These are phyloP conservation scores for Talaromyces wortmannii DNA, from an alignment of 495 filamentous ascomycete genomes.

Conservation along the genomic window DNA sequence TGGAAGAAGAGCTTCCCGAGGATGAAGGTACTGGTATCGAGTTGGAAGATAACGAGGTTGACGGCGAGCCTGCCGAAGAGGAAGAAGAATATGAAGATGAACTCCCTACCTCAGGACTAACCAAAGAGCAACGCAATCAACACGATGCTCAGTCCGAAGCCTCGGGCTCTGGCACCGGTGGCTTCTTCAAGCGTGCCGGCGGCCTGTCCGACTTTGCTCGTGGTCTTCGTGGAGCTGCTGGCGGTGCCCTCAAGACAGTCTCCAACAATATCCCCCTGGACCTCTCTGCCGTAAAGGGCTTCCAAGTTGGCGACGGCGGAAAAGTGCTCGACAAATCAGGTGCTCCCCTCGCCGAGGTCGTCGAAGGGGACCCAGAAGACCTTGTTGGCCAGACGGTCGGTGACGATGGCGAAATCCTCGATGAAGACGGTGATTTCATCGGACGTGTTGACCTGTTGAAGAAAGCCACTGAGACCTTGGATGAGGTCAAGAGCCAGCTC, in stretches of 20 bases:
- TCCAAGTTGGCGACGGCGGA: conserved; percentile 47
- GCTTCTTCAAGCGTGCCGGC: conserved; percentile 4
- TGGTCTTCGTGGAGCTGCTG: conserved; percentile 12
- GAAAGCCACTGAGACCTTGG: conserved; percentile 10
- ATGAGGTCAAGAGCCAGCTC: conserved; percentile 23
- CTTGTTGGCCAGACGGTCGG: conserved; percentile 41
- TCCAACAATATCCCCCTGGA: conserved; percentile 36
- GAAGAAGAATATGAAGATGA: conserved; percentile 5
- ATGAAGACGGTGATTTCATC: conserved; percentile 43
- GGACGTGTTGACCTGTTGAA: conserved; percentile 37
- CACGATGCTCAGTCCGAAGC: conserved; percentile 18
- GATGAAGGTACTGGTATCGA: not conserved
- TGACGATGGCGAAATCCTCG: conserved; percentile 47
- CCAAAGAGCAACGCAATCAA: conserved; percentile 23
- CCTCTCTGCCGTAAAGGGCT: conserved; percentile 60
- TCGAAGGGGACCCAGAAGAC: conserved; percentile 36
- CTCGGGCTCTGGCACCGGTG: conserved; percentile 18
- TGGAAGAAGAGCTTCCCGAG: not conserved
- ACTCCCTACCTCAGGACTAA: not conserved
- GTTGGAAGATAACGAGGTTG: not conserved
- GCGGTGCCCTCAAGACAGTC: conserved; percentile 18
- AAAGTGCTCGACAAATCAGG: conserved; percentile 31
- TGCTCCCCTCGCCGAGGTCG: conserved; percentile 27
- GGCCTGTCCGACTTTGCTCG: conserved; percentile 4
- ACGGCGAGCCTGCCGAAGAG: conserved; percentile 4